Evolutionary conservation across 371 early-diverging fungal genomes (phyloP).

Genomic region (Syncephalis fuscata): DNA sequence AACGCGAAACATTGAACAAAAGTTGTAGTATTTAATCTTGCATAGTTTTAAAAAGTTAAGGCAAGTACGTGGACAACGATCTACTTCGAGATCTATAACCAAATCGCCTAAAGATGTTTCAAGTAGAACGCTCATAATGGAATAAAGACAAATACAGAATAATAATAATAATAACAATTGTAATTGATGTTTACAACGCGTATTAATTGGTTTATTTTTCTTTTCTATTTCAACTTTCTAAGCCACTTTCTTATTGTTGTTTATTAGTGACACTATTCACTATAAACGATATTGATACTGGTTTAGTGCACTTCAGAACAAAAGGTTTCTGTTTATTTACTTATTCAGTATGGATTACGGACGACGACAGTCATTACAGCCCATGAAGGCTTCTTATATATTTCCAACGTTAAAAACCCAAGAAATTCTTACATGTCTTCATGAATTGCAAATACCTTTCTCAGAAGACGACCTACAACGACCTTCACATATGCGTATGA

Average conservation of each 20-base stretch:
- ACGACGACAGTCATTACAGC: no score
- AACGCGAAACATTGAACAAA: conserved; percentile 68
- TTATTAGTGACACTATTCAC: no score
- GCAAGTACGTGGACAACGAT: conserved; percentile 56
- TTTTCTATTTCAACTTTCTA: no score
- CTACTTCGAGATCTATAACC: conserved; percentile 76
- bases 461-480: conserved; percentile 39
- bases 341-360: no score
- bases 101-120: conserved; percentile 91
- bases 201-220: no score
- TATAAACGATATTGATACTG: no score
- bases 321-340: no score
- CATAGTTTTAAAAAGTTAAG: conserved; percentile 89
- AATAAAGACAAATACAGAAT: no score
- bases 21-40: conserved; percentile 90
- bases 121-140: conserved; percentile 39
- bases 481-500: conserved; percentile 30
- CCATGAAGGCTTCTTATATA: neutral
- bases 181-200: no score
- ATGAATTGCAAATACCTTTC: conserved; percentile 37
- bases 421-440: conserved; percentile 41
- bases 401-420: conserved; percentile 20
- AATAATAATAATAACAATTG: no score
- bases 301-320: no score
- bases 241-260: no score